Evolutionary conservation across 345 rosid species (phyloP).

Genomic region (Geranium rotundifolium): DNA sequence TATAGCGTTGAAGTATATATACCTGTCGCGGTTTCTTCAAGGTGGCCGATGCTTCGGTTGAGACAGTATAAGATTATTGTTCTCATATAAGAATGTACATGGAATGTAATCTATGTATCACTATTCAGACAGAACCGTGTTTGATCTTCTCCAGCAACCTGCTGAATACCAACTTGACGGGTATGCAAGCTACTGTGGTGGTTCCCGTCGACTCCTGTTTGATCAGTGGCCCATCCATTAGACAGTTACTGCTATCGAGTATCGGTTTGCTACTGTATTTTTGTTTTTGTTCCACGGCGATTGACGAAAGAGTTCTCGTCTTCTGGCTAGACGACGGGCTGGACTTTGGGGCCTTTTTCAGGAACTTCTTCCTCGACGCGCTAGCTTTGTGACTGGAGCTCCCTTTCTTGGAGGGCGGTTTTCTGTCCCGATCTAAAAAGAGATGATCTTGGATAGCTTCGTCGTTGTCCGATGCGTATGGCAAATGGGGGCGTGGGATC

Average conservation of each 20-base stretch:
- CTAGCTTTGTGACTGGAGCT: constrained; percentile 20
- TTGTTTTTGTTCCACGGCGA: constrained; percentile 44
- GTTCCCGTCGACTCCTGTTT: constrained; percentile 36
- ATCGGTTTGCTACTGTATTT: too few relatives aligned
- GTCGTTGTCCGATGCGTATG: constrained; percentile 27
- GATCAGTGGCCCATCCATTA: constrained; percentile 25
- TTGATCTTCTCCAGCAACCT: constrained; percentile 98
- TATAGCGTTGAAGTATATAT: too few relatives aligned
- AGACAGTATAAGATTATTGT: too few relatives aligned
- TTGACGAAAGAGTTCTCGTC: constrained; percentile 75
- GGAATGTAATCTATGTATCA: constrained; percentile 18
- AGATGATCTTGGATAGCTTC: constrained; percentile 25
- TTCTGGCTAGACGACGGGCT: constrained; percentile 59
- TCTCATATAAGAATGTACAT: too few relatives aligned
- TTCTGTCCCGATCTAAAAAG: constrained; percentile 7
- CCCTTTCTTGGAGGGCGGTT: constrained; percentile 15
- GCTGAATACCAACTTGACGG: constrained; percentile 86
- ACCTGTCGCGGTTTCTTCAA: too few relatives aligned
- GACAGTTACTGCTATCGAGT: constrained; percentile 16
- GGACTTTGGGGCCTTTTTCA: constrained; percentile 43
- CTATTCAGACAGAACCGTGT: constrained; percentile 24
- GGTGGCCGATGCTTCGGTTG: too few relatives aligned
- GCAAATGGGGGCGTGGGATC: constrained; percentile 54
- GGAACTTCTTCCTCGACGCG: constrained; percentile 36
- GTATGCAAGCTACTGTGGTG: constrained; percentile 93